Conservation (phyloP, 495 filamentous ascomycete species). For the Aspergillus haitiensis region DNA sequence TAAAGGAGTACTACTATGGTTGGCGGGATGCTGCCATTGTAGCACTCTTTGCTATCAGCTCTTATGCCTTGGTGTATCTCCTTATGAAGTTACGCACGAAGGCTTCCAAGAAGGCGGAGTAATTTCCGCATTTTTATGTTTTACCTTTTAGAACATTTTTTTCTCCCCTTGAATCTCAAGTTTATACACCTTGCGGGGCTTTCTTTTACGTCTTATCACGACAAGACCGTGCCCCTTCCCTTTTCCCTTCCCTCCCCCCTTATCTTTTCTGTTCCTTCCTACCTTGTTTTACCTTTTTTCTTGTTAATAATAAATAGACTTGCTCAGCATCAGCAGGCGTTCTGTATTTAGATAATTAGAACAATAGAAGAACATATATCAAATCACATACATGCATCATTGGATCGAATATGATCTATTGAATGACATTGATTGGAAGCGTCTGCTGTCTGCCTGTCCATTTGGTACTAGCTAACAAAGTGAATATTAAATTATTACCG, state of each 20-base stretch:
- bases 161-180: neutral
- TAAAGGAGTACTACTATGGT: constrained; percentile 45
- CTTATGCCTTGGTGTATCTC: constrained; percentile 48
- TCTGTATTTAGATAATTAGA: neutral
- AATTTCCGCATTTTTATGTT: constrained; percentile 5
- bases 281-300: neutral
- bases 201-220: too few relatives aligned
- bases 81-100: constrained; percentile 48
- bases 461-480: too few relatives aligned
- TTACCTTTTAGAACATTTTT: neutral
- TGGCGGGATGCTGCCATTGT: constrained; percentile 48
- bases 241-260: neutral
- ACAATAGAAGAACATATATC: too few relatives aligned
- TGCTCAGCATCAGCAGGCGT: neutral
- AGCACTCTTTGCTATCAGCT: constrained; percentile 46
- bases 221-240: neutral
- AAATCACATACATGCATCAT: too few relatives aligned
- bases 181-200: too few relatives aligned
- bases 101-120: constrained; percentile 29
- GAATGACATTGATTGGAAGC: too few relatives aligned
- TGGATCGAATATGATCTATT: too few relatives aligned
- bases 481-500: too few relatives aligned
- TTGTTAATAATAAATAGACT: neutral
- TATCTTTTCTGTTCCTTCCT: neutral
- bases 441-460: too few relatives aligned